Evolutionary conservation across 305 asterid species (phyloP).

Genomic region (Petunia hybrid): DNA sequence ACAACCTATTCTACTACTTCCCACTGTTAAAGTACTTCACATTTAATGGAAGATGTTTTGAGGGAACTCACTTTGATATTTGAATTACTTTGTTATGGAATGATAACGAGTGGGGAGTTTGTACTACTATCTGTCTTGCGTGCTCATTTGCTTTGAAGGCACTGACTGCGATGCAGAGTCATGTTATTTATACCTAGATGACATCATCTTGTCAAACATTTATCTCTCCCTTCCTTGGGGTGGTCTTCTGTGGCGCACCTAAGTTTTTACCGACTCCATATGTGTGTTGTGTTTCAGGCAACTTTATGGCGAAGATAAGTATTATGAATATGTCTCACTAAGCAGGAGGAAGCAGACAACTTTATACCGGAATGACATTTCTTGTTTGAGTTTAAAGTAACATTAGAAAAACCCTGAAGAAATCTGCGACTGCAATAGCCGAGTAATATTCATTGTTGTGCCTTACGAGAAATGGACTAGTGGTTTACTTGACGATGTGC

Average conservation of each 20-base stretch:
- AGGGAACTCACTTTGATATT: background rate
- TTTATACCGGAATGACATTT: background rate
- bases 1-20: background rate
- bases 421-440: background rate
- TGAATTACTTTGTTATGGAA: background rate
- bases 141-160: slow-evolving; percentile 14
- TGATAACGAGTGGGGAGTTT: background rate
- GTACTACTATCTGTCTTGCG: background rate
- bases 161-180: background rate
- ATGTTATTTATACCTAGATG: slow-evolving; percentile 1
- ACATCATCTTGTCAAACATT: background rate
- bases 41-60: background rate
- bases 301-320: slow-evolving; percentile 71
- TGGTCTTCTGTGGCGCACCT: background rate
- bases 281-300: slow-evolving; percentile 46
- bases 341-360: slow-evolving; percentile 52
- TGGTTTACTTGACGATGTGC: background rate
- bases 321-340: slow-evolving; percentile 52
- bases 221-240: background rate
- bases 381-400: background rate
- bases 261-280: background rate
- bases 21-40: background rate
- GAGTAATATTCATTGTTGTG: slow-evolving; percentile 17
- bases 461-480: background rate
- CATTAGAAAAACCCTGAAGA: background rate